Base-by-base conservation (phyloP, 2,329 filamentous ascomycete species). In the Aspergillus tanneri region DNA sequence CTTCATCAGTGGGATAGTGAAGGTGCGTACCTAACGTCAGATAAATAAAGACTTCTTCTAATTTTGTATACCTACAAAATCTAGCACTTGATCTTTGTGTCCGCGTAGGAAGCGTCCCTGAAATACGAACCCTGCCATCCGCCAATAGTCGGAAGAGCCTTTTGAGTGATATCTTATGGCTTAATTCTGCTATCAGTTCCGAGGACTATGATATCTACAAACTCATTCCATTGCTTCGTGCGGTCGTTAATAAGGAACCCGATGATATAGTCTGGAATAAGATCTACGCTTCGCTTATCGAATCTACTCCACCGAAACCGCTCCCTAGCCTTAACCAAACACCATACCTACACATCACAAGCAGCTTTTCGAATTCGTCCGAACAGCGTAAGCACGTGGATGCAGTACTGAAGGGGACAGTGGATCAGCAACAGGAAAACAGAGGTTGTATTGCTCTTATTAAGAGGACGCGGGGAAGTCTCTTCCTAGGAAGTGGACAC, bases 291-390 rank as follows among this genome's bases (percentile, higher is more conserved):
- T 37, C 49, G 24, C 24, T 54, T 30, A 35, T 35, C 28, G 49
- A 59, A 52, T 51, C 53, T 18, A 60, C 58, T 5, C 60, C 57
- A 37, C 57, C 56, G 32, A 46, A 48, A 43, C 41, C 43, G 19
- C 42, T 53, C 22, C 30, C 55, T 16, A 53, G 56, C 34, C 30
- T 53, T 18, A 23, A 53, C 32, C 55, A 64, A 47, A 67, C 62
- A 3, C 62, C 56, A 14, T 58, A 41, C 38, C 44, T 51, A 12
- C 59, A 55, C 34, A 66, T 58, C 21, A 64, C 58, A 14, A 59
- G 60, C 52, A 60, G 57, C 43, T 57, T 67, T 38, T 55, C 45
- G n/a, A 62, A 67, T 50, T 63, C 62, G 7, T 62, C 58, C 8
- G 59, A 67, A 48, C 46, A 59, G 39, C 52, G 56, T 23, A 57